These are phyloP conservation scores for Leucogyrophana mollusca DNA, from an alignment of 768 basidiomycete species.

Conservation along the genomic window DNA sequence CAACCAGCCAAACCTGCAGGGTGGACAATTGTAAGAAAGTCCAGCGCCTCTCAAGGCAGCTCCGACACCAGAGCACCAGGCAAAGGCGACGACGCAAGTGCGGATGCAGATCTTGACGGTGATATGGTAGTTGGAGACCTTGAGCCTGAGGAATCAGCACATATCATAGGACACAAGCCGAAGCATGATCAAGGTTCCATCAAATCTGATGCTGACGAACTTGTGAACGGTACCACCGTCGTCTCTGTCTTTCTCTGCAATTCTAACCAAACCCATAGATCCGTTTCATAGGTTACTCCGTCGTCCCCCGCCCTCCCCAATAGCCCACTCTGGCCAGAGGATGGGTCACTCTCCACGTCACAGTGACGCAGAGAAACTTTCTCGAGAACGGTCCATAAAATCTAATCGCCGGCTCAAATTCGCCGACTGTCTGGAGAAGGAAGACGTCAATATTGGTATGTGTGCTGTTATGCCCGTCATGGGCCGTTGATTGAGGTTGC, in stretches of 20 bases:
- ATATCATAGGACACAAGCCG: conserved; percentile 33
- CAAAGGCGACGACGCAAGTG: conserved; percentile 24
- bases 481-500: conserved; percentile 1
- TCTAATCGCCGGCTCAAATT: conserved; percentile 81
- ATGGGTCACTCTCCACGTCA: conserved; percentile 16
- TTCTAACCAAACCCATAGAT: conserved; percentile 44
- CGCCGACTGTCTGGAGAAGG: conserved; percentile 69
- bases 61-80: conserved; percentile 17
- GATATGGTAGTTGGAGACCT: conserved; percentile 79
- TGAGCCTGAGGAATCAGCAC: conserved; percentile 50
- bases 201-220: conserved; percentile 67
- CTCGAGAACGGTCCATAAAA: conserved; percentile 74
- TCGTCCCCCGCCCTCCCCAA: conserved; percentile 24
- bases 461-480: conserved; percentile 10
- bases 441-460: conserved; percentile 83
- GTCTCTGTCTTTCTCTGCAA: conserved; percentile 13
- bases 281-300: conserved; percentile 54
- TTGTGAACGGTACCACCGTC: conserved; percentile 64
- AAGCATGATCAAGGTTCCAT: conserved; percentile 50
- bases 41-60: conserved; percentile 26
- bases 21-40: conserved; percentile 74
- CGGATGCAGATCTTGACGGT: conserved; percentile 67
- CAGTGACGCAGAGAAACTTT: conserved; percentile 52
- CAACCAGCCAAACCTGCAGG: conserved; percentile 53
- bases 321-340: conserved; percentile 8